Evolutionary conservation across 768 basidiomycete species (phyloP).

Genomic region (Mycena venus): DNA sequence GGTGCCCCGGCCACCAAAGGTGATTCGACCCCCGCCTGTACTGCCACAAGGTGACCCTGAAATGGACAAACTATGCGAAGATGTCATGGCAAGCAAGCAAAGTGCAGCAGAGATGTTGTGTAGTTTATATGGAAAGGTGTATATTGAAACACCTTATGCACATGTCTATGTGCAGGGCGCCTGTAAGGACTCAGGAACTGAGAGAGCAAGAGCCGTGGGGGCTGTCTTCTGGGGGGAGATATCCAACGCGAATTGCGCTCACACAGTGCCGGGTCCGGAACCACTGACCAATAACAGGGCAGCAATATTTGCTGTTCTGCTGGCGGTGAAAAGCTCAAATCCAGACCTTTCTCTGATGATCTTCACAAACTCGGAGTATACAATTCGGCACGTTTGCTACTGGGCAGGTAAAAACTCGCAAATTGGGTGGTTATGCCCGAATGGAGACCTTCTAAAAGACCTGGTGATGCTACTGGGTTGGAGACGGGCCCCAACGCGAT

Average conservation of each 20-base stretch:
- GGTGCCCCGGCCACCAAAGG: neutral
- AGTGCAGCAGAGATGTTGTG: neutral
- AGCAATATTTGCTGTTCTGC: neutral
- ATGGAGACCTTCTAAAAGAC: neutral
- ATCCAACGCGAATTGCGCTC: neutral
- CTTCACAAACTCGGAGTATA: neutral
- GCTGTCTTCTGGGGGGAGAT: constrained; percentile 12
- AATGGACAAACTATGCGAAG: neutral
- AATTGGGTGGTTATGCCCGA: neutral
- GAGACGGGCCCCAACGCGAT: neutral
- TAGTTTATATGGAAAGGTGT: neutral
- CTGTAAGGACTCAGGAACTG: neutral
- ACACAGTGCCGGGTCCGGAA: neutral
- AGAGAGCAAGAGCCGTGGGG: neutral
- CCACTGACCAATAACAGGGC: neutral
- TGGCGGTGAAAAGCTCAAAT: neutral
- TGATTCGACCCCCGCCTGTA: neutral
- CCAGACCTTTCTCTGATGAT: neutral
- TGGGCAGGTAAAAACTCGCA: constrained; percentile 8
- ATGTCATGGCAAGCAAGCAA: neutral
- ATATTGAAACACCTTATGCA: neutral
- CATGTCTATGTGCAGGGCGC: constrained; percentile 7
- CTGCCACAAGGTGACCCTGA: neutral
- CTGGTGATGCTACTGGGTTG: neutral
- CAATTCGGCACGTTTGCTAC: neutral